Base-by-base conservation (phyloP, 2,329 filamentous ascomycete species). In the Colletotrichum australisinense region DNA sequence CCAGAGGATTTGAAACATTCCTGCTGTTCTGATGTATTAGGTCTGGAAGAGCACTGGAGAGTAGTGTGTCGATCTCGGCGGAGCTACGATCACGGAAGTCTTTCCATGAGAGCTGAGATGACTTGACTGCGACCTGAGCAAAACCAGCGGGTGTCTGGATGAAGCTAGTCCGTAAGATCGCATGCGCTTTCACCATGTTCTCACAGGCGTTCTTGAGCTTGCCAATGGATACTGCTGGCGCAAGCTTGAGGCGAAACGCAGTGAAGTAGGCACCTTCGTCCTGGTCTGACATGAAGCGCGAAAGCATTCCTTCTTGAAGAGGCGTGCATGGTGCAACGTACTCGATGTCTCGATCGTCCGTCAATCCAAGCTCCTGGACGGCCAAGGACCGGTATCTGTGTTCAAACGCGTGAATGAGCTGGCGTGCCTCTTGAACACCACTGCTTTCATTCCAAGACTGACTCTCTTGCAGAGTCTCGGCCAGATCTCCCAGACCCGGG, bases 301-400 rank as follows among this genome's bases (percentile, higher is more conserved):
- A 93, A 63, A 98, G 90, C 85, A 98, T 96, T 0, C 95, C 95
- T 79, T 96, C 91, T 78, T 98, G 95, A 1, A 98, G 84, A 0
- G 95, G 90, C 1, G 95, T 97, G 79, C 95, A 98, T 4, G 95
- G 95, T 0, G 91, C 91, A 64, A 98, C 89, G 71, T 90, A 89
- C 78, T 97, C 93, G 11, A 98, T 88, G 1, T 91, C 84, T 6
- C 82, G 78, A 1, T 64, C 63, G 6, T 42, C 8, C 6, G 42
- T 7, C 2, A 71, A 42, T 1, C 58, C 63, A 3, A 73, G 63
- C 30, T 70, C 67, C 0, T 84, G 77, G 1, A 92, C 75, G 0
- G 82, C 81, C 0, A 97, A 83, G 4, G 87, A 82, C 5, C 87
- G 84, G 79, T 94, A 86, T 65, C 88, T 88, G 76, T 95, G 92